Evolutionary conservation across 1,284 basidiomycete species (phyloP), one percentile per base, ranked within the genome.

Genomic region (Trametes hirsuta): DNA sequence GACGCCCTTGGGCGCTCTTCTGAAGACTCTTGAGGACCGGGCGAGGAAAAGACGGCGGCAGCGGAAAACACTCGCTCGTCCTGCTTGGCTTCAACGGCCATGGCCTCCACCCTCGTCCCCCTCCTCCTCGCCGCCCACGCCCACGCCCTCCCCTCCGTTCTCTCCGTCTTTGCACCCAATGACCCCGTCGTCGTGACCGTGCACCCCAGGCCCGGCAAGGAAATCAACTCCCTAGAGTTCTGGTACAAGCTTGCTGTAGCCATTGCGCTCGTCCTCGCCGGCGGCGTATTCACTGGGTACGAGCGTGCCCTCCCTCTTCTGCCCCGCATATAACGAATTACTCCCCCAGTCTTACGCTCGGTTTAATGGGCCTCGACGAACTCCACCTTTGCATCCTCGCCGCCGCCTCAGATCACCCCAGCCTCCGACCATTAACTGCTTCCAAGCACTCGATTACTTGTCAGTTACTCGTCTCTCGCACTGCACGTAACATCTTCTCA

Each of bases 301-400:
- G 36, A 92, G 61, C 62, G 87, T 78, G 18, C 11, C n/a, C 41
- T n/a, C 25, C 44, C 11, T 4, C 18, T n/a, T 21, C 36, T 9
- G 11, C 30, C 30, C 11, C 6, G 21, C 35, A 10, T 41, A 24
- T 34, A 24, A 6, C 1, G 14, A 9, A n/a, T 1, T 35, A 18
- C 18, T 37, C 21, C 21, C 8, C 5, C 45, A 87, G 88, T 2
- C 79, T 97, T 53, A 97, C 95, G 0, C 85, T 98, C 21, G 95
- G 93, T 5, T 80, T 97, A 35, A 97, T 97, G 95, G 95, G 96
- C 1, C 85, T 97, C 18, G 96, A 98, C 69, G 91, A 95, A 68
- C 84, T 98, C 45, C 95, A 97, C 70, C 81, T 98, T 18, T 88
- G 93, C 30, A 95, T 97, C 0, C 80, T 97, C 24, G 81, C 91